A percentile compares a stretch with the other conserved stretches of the same genome.
phyloP scores from a whole-genome alignment of 2,329 filamentous ascomycete genomes.

The Pseudohalonectria lignicola region DNA sequence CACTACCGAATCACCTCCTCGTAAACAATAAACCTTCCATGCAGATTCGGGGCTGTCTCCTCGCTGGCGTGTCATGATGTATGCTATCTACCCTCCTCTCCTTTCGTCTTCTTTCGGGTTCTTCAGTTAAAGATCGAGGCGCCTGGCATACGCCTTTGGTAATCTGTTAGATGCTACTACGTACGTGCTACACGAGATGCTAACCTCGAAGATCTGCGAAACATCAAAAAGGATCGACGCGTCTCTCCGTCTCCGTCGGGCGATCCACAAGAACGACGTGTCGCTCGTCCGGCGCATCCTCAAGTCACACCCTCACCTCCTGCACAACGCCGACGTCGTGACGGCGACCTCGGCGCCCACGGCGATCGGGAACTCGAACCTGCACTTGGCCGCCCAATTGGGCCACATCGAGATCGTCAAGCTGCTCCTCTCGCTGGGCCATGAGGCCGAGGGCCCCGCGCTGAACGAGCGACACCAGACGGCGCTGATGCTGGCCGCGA shows the following conservation, averaged over 20 bases:
- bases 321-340: conserved; percentile 71
- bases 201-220: too few relatives aligned
- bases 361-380: conserved; percentile 68
- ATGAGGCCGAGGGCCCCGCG: conserved; percentile 56
- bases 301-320: conserved; percentile 54
- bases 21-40: too few relatives aligned
- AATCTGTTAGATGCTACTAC: too few relatives aligned
- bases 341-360: conserved; percentile 19
- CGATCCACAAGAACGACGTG: conserved; percentile 64
- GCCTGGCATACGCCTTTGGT: too few relatives aligned
- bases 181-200: too few relatives aligned
- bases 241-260: conserved; percentile 66
- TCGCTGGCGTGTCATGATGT: too few relatives aligned
- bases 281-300: conserved; percentile 69
- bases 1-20: too few relatives aligned
- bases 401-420: conserved; percentile 60
- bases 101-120: too few relatives aligned
- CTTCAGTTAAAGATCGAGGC: too few relatives aligned
- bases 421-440: conserved; percentile 60
- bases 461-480: conserved; percentile 74
- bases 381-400: conserved; percentile 69
- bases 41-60: too few relatives aligned
- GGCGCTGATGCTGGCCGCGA: conserved; percentile 68
- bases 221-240: conserved; percentile 81
- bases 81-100: too few relatives aligned